Base-by-base conservation (phyloP, 148 eudicot species). In the Simmondsia chinensis region DNA sequence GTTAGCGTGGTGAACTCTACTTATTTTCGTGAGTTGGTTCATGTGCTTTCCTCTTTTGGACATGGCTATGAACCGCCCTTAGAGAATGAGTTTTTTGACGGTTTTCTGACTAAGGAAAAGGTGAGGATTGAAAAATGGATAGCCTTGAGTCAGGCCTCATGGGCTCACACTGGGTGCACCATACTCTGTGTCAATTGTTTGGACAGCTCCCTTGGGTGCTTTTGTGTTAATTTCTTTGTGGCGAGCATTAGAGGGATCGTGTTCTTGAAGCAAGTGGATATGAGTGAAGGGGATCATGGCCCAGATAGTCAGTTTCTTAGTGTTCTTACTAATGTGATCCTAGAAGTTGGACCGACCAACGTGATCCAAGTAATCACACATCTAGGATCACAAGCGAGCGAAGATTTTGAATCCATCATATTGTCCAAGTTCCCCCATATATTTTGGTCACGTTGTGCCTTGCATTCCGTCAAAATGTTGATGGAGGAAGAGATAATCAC, bases 381-480 rank as follows among this genome's bases (percentile, higher is more conserved):
- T 44, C 23, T 72, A 27, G 64, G 61, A 11, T 57, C 46, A 4
- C 62, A 57, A 18, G 57, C 66, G 17, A 58, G 72, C 52, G 56
- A 50, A 24, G 71, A 49, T 52, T 71, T 52, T 18, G 69, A 66
- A 25, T 66, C 77, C 18, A 31, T 57, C 6, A 54, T 59, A 6
- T 12, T 57, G 14, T 40, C 72, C 12, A 67, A 59, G 35, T 72
- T 57, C 10, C 70, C 77, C 35, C 56, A 44, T 35, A 38, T 72
- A 23, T 66, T 72, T 44, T 72, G 77, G 73, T 72, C 77, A 41
- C 77, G 56, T 36, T 72, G 73, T 46, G 37, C 69, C 43, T 57
- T 63, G 12, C 61, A 72, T 63, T 72, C 70, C 17, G 44, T 72
- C 19, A 53, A 38, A 33, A 16, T 52, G 52, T 43, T 63, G 43